phyloP scores from a whole-genome alignment of 495 filamentous ascomycete genomes.

The Neurospora sp. region DNA sequence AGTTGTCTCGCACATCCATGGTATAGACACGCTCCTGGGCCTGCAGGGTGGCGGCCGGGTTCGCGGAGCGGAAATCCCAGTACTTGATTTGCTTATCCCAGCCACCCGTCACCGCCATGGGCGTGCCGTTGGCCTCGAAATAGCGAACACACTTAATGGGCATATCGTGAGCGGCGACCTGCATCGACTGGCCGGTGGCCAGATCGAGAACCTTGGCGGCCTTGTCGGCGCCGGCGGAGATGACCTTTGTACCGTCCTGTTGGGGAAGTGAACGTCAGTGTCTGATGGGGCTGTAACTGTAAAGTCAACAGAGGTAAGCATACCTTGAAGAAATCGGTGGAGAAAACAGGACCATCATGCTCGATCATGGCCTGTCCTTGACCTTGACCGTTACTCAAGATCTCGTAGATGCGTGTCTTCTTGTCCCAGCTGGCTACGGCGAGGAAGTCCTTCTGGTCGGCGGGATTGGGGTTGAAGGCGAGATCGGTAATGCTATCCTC shows the following conservation, averaged over 20 bases:
- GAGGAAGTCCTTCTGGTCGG: constrained; percentile 53
- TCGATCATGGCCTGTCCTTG: constrained; percentile 63
- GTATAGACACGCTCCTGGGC: constrained; percentile 81
- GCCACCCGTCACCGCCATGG: constrained; percentile 75
- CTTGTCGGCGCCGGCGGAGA: constrained; percentile 79
- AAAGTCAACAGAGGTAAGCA: constrained; percentile 13
- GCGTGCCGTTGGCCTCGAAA: constrained; percentile 48
- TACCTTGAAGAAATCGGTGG: constrained; percentile 73
- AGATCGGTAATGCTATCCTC: constrained; percentile 79
- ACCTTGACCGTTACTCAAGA: constrained; percentile 57
- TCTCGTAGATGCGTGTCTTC: constrained; percentile 83
- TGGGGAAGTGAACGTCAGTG: neutral
- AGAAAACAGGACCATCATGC: constrained; percentile 64
- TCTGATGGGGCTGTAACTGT: neutral
- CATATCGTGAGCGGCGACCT: constrained; percentile 69
- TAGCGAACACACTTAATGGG: constrained; percentile 73
- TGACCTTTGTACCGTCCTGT: constrained; percentile 58
- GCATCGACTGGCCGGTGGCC: constrained; percentile 36
- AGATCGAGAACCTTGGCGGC: constrained; percentile 71
- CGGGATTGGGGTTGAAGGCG: constrained; percentile 54
- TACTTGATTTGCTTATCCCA: constrained; percentile 97
- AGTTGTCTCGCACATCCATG: constrained; percentile 72
- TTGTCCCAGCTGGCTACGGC: constrained; percentile 88
- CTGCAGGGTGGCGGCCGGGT: constrained; percentile 49
- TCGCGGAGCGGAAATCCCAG: constrained; percentile 70